A percentile compares a stretch with the other conserved stretches of the same genome.
Conservation (phyloP, 2,329 filamentous ascomycete species). For the Monosporascus sp. region DNA sequence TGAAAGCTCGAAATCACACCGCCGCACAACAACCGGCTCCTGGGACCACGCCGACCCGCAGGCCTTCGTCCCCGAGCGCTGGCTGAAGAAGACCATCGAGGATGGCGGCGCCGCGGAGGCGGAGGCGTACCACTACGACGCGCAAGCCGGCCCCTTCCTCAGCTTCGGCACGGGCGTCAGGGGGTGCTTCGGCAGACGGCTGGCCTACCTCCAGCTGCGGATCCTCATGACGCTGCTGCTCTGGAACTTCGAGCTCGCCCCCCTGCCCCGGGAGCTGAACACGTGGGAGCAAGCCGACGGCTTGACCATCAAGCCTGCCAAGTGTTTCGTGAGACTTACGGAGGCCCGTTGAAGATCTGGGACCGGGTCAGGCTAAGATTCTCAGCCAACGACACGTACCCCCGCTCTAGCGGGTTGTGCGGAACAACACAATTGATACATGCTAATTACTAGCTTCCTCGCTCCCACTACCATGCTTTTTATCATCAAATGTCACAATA, state of each 20-base stretch:
- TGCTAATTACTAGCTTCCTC: no score
- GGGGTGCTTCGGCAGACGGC: constrained; percentile 13
- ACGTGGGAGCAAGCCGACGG: constrained; percentile 43
- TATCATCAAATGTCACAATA: no score
- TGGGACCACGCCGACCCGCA: constrained; percentile 54
- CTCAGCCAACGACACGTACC: no score
- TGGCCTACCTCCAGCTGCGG: constrained; percentile 15
- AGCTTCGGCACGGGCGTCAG: constrained; percentile 13
- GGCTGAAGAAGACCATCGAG: constrained; percentile 10
- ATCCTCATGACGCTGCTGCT: constrained; percentile 15
- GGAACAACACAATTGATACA: no score
- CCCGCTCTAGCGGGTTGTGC: no score
- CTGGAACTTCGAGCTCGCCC: constrained; percentile 16
- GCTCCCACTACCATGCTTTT: no score
- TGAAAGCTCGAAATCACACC: constrained; percentile 46
- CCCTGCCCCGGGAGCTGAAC: constrained; percentile 22
- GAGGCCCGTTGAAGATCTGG: no score
- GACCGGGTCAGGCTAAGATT: no score
- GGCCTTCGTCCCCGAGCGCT: constrained; percentile 16
- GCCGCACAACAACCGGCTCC: constrained; percentile 40
- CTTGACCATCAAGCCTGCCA: background rate
- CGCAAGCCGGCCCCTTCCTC: constrained; percentile 10
- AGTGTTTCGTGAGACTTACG: background rate
- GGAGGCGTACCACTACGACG: constrained; percentile 4
- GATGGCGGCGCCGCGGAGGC: background rate